Evolutionary conservation across 2,329 filamentous ascomycete genomes (phyloP).

Genomic region (Arthrobotrys sinensis): DNA sequence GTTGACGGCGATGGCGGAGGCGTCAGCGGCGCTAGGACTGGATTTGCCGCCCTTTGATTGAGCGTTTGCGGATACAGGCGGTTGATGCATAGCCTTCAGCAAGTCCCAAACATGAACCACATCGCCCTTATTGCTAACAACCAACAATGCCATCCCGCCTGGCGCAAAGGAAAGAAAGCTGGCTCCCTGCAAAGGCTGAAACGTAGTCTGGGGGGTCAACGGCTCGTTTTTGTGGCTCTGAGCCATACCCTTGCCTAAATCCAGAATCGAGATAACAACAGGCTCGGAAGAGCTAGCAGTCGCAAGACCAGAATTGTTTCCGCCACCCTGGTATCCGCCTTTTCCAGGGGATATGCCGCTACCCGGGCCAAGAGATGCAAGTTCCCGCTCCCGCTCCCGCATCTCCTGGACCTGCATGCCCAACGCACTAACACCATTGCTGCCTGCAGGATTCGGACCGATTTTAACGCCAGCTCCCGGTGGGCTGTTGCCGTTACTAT

Average conservation of each 20-base stretch:
- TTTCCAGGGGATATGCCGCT: slow-evolving; percentile 57
- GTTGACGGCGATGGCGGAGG: slow-evolving; percentile 53
- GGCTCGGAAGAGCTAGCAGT: slow-evolving; percentile 74
- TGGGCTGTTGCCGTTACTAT: slow-evolving; percentile 51
- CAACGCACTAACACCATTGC: slow-evolving; percentile 55
- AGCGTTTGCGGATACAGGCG: slow-evolving; percentile 69
- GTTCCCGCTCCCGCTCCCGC: slow-evolving; percentile 59
- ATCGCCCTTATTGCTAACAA: slow-evolving; percentile 86
- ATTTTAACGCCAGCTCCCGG: slow-evolving; percentile 57
- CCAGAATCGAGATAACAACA: slow-evolving; percentile 81
- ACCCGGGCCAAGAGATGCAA: slow-evolving; percentile 58
- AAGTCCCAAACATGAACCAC: slow-evolving; percentile 86
- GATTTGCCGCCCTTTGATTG: slow-evolving; percentile 61
- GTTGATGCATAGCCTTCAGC: slow-evolving; percentile 68
- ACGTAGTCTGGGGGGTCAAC: slow-evolving; percentile 76
- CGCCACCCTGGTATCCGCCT: slow-evolving; percentile 49
- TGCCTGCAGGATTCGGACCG: slow-evolving; percentile 55
- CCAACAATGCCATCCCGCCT: slow-evolving; percentile 80
- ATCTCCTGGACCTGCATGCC: slow-evolving; percentile 61
- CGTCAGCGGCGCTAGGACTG: slow-evolving; percentile 38
- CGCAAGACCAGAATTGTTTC: slow-evolving; percentile 67
- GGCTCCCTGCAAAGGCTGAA: slow-evolving; percentile 80
- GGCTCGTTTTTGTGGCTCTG: slow-evolving; percentile 71
- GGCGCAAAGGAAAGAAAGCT: slow-evolving; percentile 86
- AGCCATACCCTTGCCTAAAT: slow-evolving; percentile 74